Evolutionary conservation across 2,329 filamentous ascomycete species (phyloP).

Genomic region (Arthrobotrys iridis): DNA sequence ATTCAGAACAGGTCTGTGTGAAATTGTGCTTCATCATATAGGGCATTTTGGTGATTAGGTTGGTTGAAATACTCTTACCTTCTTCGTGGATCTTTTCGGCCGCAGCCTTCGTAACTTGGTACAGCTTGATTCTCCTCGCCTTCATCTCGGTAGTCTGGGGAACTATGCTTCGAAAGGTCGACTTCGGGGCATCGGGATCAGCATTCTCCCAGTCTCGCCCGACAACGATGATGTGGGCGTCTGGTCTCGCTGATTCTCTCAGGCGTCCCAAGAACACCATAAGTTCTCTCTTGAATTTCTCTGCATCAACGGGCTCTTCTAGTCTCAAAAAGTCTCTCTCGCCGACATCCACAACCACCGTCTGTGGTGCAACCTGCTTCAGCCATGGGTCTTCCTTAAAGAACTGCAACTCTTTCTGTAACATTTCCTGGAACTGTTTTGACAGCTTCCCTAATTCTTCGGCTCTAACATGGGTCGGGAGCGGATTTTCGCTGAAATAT

Average conservation of each 20-base stretch:
- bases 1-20: constrained; percentile 55
- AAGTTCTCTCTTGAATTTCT: constrained; percentile 53
- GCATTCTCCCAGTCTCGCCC: constrained; percentile 49
- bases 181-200: constrained; percentile 31
- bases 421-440: constrained; percentile 37
- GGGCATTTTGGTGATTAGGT: neutral
- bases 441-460: constrained; percentile 50
- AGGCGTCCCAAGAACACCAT: constrained; percentile 55
- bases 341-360: constrained; percentile 56
- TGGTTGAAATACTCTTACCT: constrained; percentile 20
- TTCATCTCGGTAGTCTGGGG: constrained; percentile 24
- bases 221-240: constrained; percentile 55
- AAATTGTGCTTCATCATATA: constrained; percentile 54
- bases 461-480: constrained; percentile 40
- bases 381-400: constrained; percentile 48
- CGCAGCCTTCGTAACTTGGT: constrained; percentile 53
- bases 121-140: constrained; percentile 44
- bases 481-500: constrained; percentile 57
- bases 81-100: constrained; percentile 35
- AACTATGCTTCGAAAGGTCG: constrained; percentile 28
- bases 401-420: constrained; percentile 41
- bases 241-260: constrained; percentile 55
- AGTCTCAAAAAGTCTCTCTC: constrained; percentile 55
- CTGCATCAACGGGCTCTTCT: constrained; percentile 35
- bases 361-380: constrained; percentile 20